phyloP scores from a whole-genome alignment of 306 rosid species.

The Sphenostylis stenocarpa region DNA sequence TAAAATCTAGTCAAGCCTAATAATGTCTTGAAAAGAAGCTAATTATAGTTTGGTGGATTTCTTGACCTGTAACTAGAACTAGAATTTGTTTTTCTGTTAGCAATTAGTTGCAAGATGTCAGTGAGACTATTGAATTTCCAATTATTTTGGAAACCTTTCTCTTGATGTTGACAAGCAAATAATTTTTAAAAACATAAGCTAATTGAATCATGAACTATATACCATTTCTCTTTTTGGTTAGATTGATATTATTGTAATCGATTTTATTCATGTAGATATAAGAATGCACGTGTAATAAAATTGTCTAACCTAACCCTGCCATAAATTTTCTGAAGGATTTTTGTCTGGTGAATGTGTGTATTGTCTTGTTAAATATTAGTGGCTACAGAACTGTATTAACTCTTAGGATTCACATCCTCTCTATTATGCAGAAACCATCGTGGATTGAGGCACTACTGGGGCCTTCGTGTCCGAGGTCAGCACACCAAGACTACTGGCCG shows the following conservation, averaged over 20 bases:
- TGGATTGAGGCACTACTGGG: slow-evolving; percentile 99
- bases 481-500: slow-evolving; percentile 99
- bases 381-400: background rate
- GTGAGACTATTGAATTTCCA: background rate
- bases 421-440: slow-evolving; percentile 86
- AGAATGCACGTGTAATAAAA: background rate
- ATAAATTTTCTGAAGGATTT: background rate
- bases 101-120: background rate
- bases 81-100: background rate
- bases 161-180: too few relatives aligned
- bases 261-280: background rate
- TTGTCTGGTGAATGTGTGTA: background rate
- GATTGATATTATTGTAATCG: background rate
- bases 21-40: background rate
- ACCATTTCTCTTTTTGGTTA: background rate
- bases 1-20: background rate
- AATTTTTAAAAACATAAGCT: background rate
- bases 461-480: slow-evolving; percentile 99
- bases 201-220: background rate
- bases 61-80: background rate
- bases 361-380: background rate
- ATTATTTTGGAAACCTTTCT: background rate
- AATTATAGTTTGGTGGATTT: background rate
- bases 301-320: background rate
- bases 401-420: background rate